Conservation (phyloP, 1,139 yeast genomes). For the Taphrina wiesneri region DNA sequence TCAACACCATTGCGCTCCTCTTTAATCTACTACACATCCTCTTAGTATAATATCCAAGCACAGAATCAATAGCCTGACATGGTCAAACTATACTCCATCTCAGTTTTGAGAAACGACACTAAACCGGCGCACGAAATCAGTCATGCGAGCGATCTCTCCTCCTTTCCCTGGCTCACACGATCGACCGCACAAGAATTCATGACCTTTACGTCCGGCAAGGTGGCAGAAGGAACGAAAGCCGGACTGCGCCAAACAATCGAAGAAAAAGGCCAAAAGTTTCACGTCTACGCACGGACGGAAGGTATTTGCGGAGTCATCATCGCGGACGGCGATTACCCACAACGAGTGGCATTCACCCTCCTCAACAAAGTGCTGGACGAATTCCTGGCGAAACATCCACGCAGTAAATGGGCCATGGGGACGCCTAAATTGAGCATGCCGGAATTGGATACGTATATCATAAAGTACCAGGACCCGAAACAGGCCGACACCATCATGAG, state of each 20-base stretch:
- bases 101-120: conserved; percentile 66
- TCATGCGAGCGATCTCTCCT: conserved; percentile 76
- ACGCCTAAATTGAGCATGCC: conserved; percentile 49
- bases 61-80: conserved; percentile 19
- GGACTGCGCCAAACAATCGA: conserved; percentile 95
- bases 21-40: too few relatives aligned
- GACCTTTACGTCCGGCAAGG: conserved; percentile 91
- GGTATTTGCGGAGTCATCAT: conserved; percentile 92
- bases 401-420: conserved; percentile 62
- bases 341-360: conserved; percentile 93
- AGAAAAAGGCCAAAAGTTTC: conserved; percentile 70
- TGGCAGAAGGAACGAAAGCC: conserved; percentile 78
- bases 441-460: conserved; percentile 66
- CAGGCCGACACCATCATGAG: conserved; percentile 97
- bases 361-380: conserved; percentile 90
- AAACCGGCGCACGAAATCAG: conserved; percentile 73
- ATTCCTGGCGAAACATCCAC: conserved; percentile 79
- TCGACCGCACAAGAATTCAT: conserved; percentile 64
- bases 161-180: conserved; percentile 86
- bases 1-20: too few relatives aligned
- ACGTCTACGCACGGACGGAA: conserved; percentile 84
- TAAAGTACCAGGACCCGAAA: conserved; percentile 90
- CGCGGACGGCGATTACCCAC: conserved; percentile 93
- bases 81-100: conserved; percentile 91
- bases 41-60: too few relatives aligned